A percentile compares a stretch with the other conserved stretches of the same genome.
Evolutionary conservation across 768 basidiomycete species (phyloP).

Genomic region (Ephemerocybe angulata): DNA sequence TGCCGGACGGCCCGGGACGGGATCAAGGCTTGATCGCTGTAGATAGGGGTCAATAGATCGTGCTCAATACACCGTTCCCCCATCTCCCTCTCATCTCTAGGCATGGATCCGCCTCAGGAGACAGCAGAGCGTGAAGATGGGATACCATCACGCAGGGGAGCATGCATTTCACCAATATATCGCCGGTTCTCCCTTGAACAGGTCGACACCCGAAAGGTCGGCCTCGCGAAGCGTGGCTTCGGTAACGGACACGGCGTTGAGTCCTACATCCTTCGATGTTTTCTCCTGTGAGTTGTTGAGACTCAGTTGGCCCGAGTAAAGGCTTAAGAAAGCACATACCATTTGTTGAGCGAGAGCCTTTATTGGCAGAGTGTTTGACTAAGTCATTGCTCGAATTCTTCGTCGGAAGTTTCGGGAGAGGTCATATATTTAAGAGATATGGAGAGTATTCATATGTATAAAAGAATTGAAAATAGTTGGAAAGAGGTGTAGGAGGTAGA

Average conservation of each 20-base stretch:
- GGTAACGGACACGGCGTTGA: neutral
- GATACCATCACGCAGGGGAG: too few species aligned
- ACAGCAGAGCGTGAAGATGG: neutral
- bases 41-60: neutral
- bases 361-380: constrained; percentile 9
- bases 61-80: neutral
- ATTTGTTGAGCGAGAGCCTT: constrained; percentile 14
- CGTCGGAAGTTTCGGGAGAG: neutral
- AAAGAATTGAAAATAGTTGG: neutral
- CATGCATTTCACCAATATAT: neutral
- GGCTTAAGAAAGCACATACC: neutral
- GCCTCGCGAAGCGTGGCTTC: neutral
- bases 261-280: neutral
- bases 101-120: neutral
- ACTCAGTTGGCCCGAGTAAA: neutral
- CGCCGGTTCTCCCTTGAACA: neutral
- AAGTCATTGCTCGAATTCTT: constrained; percentile 6
- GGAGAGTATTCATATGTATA: neutral
- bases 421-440: neutral
- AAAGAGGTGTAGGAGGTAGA: neutral
- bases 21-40: neutral
- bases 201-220: neutral
- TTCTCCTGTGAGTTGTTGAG: neutral
- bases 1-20: neutral
- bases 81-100: neutral